Evolutionary conservation across 768 basidiomycete species (phyloP).

Genomic region (Kwoniella heveanensis): DNA sequence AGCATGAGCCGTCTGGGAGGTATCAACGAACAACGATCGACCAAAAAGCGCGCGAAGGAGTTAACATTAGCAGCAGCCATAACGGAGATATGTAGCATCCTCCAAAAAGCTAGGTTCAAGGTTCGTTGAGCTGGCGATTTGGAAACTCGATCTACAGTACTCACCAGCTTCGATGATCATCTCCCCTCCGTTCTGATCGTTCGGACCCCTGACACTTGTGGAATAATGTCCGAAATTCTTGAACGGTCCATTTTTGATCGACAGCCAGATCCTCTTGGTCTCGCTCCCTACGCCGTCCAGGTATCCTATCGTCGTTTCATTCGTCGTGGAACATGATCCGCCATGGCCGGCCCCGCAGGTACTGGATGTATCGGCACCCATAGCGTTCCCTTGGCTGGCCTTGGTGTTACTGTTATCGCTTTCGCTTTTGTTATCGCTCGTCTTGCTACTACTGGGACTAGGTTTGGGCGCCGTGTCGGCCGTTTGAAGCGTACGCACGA

Average conservation of each 20-base stretch:
- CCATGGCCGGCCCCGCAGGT: neutral
- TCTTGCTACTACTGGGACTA: neutral
- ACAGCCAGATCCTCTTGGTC: slow-evolving; percentile 78
- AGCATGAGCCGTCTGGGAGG: slow-evolving; percentile 38
- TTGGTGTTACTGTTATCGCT: no score
- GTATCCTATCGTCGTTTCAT: neutral
- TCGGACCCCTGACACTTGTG: slow-evolving; percentile 30
- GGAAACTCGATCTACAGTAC: no score
- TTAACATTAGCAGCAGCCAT: no score
- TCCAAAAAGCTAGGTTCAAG: no score
- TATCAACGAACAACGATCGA: neutral
- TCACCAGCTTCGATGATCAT: slow-evolving; percentile 39
- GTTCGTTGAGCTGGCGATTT: no score
- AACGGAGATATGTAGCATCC: no score
- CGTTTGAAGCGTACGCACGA: slow-evolving; percentile 9
- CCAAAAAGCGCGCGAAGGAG: no score
- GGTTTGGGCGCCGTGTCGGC: neutral
- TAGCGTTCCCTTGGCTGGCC: no score
- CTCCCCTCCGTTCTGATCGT: slow-evolving; percentile 46
- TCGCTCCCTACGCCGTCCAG: slow-evolving; percentile 9
- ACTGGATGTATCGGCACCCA: no score
- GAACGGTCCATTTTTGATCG: slow-evolving; percentile 86
- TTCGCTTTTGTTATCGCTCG: neutral
- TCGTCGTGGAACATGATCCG: neutral
- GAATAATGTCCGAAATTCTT: slow-evolving; percentile 26